Evolutionary conservation across 768 basidiomycete genomes (phyloP).

Genomic region (Clitopilus passeckerianus): DNA sequence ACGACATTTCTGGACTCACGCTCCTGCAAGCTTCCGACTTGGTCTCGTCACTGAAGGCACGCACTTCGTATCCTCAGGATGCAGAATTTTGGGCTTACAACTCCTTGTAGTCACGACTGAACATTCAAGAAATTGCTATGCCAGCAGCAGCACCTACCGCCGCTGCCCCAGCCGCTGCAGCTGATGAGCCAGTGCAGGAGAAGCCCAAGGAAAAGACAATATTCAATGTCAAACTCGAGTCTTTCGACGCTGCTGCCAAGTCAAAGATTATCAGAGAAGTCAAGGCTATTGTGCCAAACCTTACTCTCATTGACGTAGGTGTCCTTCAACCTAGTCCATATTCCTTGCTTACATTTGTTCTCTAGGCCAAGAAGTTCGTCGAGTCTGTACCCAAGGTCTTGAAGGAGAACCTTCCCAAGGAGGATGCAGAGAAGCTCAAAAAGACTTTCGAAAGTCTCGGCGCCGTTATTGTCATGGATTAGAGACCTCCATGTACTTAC

Average conservation of each 20-base stretch:
- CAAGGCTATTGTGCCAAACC: conserved; percentile 91
- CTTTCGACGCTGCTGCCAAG: conserved; percentile 88
- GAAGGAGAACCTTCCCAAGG: conserved; percentile 94
- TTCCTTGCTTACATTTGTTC: conserved; percentile 5
- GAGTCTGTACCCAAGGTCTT: conserved; percentile 90
- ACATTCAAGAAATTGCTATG: conserved; percentile 97
- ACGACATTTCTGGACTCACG: conserved; percentile 86
- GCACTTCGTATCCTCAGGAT: conserved; percentile 5
- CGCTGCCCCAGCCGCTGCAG: conserved; percentile 49
- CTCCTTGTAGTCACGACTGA: conserved; percentile 69
- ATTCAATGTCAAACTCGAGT: conserved; percentile 93
- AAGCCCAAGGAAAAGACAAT: conserved; percentile 99
- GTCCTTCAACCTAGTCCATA: not conserved
- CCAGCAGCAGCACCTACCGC: conserved; percentile 65
- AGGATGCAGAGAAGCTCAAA: conserved; percentile 96
- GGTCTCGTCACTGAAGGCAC: conserved; percentile 85
- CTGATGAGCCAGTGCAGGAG: conserved; percentile 59
- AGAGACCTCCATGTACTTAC: conserved; percentile 20
- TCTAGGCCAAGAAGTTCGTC: conserved; percentile 97
- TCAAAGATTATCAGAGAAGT: conserved; percentile 98
- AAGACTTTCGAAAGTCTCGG: conserved; percentile 87
- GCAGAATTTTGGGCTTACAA: not conserved
- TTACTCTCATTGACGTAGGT: conserved; percentile 95
- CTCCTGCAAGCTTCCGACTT: conserved; percentile 95
- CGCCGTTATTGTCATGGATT: conserved; percentile 83